A percentile compares a stretch with the other conserved stretches of the same genome.
Conservation (phyloP, 1,284 basidiomycete species). For the Boletus hoseneyae region DNA sequence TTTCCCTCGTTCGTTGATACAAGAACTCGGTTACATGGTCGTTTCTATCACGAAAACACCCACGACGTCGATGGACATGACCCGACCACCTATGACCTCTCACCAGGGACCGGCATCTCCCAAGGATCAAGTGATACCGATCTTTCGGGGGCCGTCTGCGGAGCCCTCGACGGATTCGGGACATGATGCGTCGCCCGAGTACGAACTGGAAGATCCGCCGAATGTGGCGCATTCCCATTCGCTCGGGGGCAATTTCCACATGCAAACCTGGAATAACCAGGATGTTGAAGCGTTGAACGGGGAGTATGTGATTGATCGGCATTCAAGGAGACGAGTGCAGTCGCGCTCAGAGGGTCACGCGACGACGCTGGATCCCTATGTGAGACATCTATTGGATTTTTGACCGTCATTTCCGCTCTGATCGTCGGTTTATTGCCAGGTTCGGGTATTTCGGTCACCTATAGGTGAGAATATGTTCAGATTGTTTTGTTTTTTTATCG, state of each 20-base stretch:
- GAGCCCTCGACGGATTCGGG: constrained; percentile 20
- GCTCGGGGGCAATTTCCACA: constrained; percentile 24
- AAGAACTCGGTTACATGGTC: constrained; percentile 56
- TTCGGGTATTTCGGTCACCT: constrained; percentile 31
- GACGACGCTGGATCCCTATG: constrained; percentile 30
- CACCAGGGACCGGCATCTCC: constrained; percentile 18
- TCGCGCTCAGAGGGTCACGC: constrained; percentile 30
- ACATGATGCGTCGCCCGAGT: constrained; percentile 33
- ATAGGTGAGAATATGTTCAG: constrained; percentile 21
- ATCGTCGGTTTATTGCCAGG: constrained; percentile 16
- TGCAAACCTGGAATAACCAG: constrained; percentile 22
- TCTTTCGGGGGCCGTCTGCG: constrained; percentile 16
- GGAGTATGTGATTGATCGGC: constrained; percentile 31
- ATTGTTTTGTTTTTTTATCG: background rate
- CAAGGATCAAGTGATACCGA: constrained; percentile 20
- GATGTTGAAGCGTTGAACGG: no score
- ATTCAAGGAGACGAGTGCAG: constrained; percentile 29
- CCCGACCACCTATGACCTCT: background rate
- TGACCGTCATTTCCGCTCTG: constrained; percentile 8
- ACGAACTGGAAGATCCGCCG: constrained; percentile 27
- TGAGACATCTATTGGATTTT: constrained; percentile 12
- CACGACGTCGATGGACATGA: constrained; percentile 13
- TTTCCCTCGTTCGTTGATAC: constrained; percentile 67
- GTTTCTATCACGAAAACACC: constrained; percentile 24
- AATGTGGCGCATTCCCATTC: constrained; percentile 17